Conservation (phyloP, 1,284 basidiomycete genomes). For the Lignosus rhinocerotis region DNA sequence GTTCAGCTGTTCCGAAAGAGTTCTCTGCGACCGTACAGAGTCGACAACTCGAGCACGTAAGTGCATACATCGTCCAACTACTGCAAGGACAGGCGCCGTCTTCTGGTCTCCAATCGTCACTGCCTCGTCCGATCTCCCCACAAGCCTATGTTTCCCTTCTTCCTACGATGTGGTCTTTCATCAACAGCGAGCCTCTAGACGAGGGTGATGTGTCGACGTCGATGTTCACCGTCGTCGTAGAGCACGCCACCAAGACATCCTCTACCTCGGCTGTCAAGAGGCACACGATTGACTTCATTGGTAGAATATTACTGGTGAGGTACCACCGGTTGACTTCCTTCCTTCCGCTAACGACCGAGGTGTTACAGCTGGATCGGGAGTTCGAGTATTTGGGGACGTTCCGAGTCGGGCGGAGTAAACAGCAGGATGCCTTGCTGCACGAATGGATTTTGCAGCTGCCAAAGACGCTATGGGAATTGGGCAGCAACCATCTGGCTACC, state of each 20-base stretch:
- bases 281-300: constrained; percentile 71
- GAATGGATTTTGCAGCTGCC: constrained; percentile 74
- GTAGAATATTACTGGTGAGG: constrained; percentile 68
- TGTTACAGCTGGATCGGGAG: constrained; percentile 59
- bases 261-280: constrained; percentile 65
- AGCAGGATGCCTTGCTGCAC: constrained; percentile 43
- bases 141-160: constrained; percentile 71
- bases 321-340: not conserved
- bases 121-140: constrained; percentile 49
- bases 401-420: constrained; percentile 35
- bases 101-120: constrained; percentile 38
- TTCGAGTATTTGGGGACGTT: constrained; percentile 56
- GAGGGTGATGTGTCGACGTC: constrained; percentile 34
- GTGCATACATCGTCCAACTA: constrained; percentile 68
- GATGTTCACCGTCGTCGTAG: constrained; percentile 51
- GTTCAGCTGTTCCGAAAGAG: not conserved
- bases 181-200: constrained; percentile 45
- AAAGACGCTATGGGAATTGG: constrained; percentile 82
- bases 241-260: constrained; percentile 57
- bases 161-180: constrained; percentile 83
- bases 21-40: constrained; percentile 17
- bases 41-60: constrained; percentile 55
- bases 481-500: constrained; percentile 50
- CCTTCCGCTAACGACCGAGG: not conserved
- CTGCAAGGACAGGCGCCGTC: constrained; percentile 57